phyloP scores from a whole-genome alignment of 495 filamentous ascomycete genomes.

The Viridothelium virens region DNA sequence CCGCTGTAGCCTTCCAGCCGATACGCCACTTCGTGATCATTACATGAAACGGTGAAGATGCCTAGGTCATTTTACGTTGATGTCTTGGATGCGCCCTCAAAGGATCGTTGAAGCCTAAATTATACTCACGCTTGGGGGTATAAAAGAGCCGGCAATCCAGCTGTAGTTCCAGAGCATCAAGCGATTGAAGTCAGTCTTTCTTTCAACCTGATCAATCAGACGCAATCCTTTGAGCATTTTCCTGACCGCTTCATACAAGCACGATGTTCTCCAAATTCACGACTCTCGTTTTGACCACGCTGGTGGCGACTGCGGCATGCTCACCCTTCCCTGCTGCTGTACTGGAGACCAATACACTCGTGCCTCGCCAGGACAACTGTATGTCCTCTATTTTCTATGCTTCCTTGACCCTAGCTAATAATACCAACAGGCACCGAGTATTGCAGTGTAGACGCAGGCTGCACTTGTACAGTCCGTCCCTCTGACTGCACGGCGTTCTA shows the following conservation, averaged over 20 bases:
- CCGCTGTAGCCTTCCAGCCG: background rate
- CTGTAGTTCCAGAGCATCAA: background rate
- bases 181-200: background rate
- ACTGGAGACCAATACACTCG: background rate
- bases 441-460: background rate
- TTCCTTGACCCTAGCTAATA: background rate
- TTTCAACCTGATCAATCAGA: background rate
- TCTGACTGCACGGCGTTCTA: conserved; percentile 1
- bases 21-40: background rate
- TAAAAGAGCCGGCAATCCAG: background rate
- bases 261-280: conserved; percentile 4
- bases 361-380: conserved; percentile 7
- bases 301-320: background rate
- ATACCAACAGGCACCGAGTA: background rate
- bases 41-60: background rate
- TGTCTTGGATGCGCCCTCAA: background rate
- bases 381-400: background rate
- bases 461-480: background rate
- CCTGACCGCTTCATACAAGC: background rate
- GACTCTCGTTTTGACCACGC: background rate
- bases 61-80: background rate
- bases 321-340: background rate
- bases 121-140: background rate
- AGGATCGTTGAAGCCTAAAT: background rate
- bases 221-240: background rate